These are phyloP conservation scores for Paramecium pentaurelia DNA, from an alignment of 73 alveolate genomes.

Conservation along the genomic window DNA sequence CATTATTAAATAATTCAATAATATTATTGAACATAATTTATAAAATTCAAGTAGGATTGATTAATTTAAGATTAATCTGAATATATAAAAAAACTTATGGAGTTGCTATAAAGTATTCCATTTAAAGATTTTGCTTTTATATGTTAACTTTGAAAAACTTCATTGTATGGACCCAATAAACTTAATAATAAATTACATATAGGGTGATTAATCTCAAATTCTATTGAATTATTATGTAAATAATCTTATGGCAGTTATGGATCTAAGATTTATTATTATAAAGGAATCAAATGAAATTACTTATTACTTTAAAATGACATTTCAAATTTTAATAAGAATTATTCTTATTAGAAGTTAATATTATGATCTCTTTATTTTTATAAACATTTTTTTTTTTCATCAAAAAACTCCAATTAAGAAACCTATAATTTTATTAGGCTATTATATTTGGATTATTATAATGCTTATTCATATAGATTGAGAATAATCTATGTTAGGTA, in stretches of 20 bases:
- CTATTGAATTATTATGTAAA: neutral
- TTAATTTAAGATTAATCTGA: neutral
- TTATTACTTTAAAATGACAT: neutral
- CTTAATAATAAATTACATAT: neutral
- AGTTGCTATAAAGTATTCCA: neutral
- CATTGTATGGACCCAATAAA: neutral
- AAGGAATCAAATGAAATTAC: neutral
- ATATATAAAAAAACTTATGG: neutral
- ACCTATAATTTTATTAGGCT: neutral
- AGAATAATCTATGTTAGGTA: neutral
- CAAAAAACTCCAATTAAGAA: neutral
- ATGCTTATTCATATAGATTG: neutral
- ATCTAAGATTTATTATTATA: neutral
- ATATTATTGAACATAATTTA: neutral
- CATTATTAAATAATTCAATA: neutral
- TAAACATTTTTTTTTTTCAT: neutral
- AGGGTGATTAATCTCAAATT: neutral
- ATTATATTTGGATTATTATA: neutral
- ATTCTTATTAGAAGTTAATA: neutral
- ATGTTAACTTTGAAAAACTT: neutral
- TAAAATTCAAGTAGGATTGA: neutral
- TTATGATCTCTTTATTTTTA: neutral
- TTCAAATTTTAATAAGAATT: neutral
- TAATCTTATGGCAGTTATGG: neutral
- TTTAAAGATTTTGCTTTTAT: neutral